These are phyloP conservation scores for Phialophora macrospora DNA, from an alignment of 2,329 filamentous ascomycete genomes.

Conservation along the genomic window DNA sequence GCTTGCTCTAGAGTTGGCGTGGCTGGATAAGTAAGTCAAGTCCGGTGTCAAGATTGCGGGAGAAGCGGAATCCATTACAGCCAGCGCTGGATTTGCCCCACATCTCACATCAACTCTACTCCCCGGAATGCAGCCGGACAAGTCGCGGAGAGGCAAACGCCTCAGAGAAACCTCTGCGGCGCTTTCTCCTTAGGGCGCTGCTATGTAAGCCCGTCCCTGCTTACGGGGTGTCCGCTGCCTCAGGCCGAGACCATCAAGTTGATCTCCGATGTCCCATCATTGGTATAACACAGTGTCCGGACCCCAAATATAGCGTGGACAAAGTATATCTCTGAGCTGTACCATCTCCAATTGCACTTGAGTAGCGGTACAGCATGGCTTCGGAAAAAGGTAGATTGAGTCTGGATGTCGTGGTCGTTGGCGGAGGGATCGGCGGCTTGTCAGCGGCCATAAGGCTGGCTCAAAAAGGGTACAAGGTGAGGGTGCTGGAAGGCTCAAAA, in stretches of 20 bases:
- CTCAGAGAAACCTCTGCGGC: no score
- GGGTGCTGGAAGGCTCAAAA: not conserved
- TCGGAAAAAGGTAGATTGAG: no score
- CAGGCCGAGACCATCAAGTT: no score
- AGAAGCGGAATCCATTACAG: not conserved
- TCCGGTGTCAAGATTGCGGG: not conserved
- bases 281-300: no score
- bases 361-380: not conserved
- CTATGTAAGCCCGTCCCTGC: not conserved
- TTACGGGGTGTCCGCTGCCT: no score
- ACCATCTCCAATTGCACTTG: no score
- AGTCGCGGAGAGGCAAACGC: not conserved
- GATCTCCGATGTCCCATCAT: no score
- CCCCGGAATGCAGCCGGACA: no score
- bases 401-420: not conserved
- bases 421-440: not conserved
- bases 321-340: no score
- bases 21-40: no score
- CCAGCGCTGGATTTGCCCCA: not conserved
- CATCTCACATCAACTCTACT: not conserved
- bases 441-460: not conserved
- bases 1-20: not conserved
- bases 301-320: no score
- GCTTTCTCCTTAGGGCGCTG: not conserved
- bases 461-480: constrained; percentile 1